phyloP scores from a whole-genome alignment of 202 grass and related monocot genomes.

The Zoysia matrella region DNA sequence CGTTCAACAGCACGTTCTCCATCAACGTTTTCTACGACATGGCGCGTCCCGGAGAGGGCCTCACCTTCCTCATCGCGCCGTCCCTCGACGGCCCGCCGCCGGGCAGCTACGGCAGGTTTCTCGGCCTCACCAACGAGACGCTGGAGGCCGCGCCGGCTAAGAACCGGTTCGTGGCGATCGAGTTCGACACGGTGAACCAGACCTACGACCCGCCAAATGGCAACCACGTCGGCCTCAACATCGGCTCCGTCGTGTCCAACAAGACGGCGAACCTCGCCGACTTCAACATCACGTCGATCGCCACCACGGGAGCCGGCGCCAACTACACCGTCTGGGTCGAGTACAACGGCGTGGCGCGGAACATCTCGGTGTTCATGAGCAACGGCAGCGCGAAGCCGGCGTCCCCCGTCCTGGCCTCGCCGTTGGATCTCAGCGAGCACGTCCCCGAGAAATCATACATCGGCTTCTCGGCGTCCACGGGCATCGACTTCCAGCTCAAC shows the following conservation, averaged over 20 bases:
- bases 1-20: slow-evolving; percentile 64
- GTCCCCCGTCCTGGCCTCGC: neutral
- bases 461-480: slow-evolving; percentile 65
- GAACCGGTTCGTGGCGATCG: slow-evolving; percentile 50
- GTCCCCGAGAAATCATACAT: slow-evolving; percentile 43
- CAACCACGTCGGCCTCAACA: no score
- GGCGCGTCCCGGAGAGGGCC: slow-evolving; percentile 48
- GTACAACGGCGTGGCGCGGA: slow-evolving; percentile 48
- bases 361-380: slow-evolving; percentile 45
- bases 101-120: slow-evolving; percentile 48
- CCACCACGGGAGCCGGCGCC: neutral
- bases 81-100: slow-evolving; percentile 29
- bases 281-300: slow-evolving; percentile 47
- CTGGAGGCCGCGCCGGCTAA: neutral
- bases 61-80: slow-evolving; percentile 58
- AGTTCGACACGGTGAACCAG: no score
- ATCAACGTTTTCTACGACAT: slow-evolving; percentile 55
- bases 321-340: slow-evolving; percentile 70
- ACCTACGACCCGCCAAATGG: no score
- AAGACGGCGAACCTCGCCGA: no score
- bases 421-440: slow-evolving; percentile 54
- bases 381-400: neutral
- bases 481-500: slow-evolving; percentile 46
- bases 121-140: slow-evolving; percentile 68
- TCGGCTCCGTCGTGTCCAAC: no score